Percentiles rank a stretch among this genome's conserved stretches.
Evolutionary conservation across 2,329 filamentous ascomycete species (phyloP).

Genomic region (Sclerotinia subarctica): DNA sequence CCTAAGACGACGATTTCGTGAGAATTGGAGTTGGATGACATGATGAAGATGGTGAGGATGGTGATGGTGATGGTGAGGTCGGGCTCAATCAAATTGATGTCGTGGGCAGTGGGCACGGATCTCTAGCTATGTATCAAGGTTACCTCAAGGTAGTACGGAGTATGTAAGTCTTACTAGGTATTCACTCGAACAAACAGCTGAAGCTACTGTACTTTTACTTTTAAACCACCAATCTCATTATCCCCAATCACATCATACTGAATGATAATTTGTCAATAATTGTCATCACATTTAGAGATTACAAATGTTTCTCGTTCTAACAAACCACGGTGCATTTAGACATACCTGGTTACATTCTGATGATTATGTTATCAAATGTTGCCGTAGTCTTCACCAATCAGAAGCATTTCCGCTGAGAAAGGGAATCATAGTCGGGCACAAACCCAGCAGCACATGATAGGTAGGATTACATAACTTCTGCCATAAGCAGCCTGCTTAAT

Average conservation of each 20-base stretch:
- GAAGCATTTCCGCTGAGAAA: background rate
- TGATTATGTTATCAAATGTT: background rate
- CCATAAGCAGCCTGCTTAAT: too few species aligned
- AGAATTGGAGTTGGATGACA: constrained; percentile 8
- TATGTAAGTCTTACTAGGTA: too few species aligned
- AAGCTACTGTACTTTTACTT: background rate
- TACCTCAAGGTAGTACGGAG: background rate
- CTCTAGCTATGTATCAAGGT: background rate
- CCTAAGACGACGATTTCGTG: constrained; percentile 49
- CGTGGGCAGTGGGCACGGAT: background rate
- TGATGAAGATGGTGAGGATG: background rate
- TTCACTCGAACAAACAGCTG: background rate
- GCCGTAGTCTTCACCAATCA: background rate
- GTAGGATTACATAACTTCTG: background rate
- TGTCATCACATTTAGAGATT: background rate
- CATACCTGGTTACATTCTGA: background rate
- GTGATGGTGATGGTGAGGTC: too few species aligned
- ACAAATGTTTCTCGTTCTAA: background rate
- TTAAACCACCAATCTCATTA: background rate
- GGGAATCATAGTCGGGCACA: background rate
- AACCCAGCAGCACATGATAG: too few species aligned
- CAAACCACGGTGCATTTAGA: background rate
- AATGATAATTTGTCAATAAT: background rate
- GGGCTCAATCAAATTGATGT: background rate
- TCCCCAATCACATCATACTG: background rate